phyloP scores from a whole-genome alignment of 352 stramenopile genomes.

The Phytophthora tentaculata region DNA sequence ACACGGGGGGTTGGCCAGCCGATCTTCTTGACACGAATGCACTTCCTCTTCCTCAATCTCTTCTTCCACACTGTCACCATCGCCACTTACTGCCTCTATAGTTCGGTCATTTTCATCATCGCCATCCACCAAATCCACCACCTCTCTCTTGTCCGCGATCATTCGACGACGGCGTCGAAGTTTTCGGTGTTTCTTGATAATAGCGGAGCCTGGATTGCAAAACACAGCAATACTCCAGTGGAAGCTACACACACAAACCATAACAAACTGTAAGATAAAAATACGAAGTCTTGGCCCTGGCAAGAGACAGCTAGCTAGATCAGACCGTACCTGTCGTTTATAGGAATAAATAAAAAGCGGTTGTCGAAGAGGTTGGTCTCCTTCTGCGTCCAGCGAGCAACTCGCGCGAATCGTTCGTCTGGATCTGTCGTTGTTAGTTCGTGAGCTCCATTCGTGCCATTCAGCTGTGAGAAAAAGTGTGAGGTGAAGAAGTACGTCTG shows the following conservation, averaged over 20 bases:
- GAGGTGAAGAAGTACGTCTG: conserved; percentile 94
- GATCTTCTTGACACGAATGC: conserved; percentile 38
- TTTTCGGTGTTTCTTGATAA: conserved; percentile 58
- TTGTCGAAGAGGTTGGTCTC: conserved; percentile 87
- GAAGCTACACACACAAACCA: conserved; percentile 51
- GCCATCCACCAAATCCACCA: conserved; percentile 47
- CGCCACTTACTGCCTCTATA: neutral
- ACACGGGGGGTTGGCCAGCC: conserved; percentile 61
- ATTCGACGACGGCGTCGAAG: conserved; percentile 9
- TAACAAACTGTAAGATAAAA: conserved; percentile 6
- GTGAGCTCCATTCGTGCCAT: conserved; percentile 47
- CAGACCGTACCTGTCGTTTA: conserved; percentile 87
- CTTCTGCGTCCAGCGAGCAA: conserved; percentile 86
- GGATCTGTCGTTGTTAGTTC: conserved; percentile 34
- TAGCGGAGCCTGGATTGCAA: conserved; percentile 80
- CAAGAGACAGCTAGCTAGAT: neutral
- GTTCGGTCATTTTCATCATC: conserved; percentile 6
- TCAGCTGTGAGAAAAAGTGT: conserved; percentile 95
- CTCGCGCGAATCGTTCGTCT: conserved; percentile 59
- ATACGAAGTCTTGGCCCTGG: neutral
- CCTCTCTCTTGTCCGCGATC: conserved; percentile 14
- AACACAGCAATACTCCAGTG: conserved; percentile 92
- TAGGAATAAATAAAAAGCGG: conserved; percentile 89
- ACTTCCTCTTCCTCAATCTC: conserved; percentile 63
- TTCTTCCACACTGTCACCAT: conserved; percentile 24